Percentiles rank a stretch among this genome's conserved stretches.
Evolutionary conservation across 2,329 filamentous ascomycete genomes (phyloP).

Genomic region (Westerdykella aurantiaca): DNA sequence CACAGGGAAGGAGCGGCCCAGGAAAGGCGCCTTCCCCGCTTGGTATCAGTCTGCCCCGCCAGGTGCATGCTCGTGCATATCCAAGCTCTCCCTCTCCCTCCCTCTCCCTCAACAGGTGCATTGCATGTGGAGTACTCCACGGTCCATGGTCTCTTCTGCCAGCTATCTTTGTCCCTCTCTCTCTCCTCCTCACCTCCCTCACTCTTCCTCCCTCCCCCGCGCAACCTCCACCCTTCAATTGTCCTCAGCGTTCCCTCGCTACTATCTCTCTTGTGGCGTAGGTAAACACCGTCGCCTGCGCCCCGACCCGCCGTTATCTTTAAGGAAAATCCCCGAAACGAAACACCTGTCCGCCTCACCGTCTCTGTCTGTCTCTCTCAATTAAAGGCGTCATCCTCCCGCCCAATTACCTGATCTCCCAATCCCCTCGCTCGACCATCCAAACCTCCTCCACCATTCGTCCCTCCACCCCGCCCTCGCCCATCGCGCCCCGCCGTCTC

Average conservation of each 20-base stretch:
- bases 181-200: background rate
- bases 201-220: background rate
- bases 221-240: background rate
- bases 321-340: background rate
- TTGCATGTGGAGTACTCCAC: background rate
- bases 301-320: background rate
- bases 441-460: constrained; percentile 7
- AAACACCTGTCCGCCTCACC: constrained; percentile 3
- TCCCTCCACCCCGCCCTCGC: constrained; percentile 24
- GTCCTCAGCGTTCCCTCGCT: background rate
- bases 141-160: background rate
- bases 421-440: background rate
- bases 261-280: background rate
- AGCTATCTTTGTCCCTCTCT: background rate
- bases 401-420: background rate
- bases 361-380: constrained; percentile 19
- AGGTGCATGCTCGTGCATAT: constrained; percentile 11
- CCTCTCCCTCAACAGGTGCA: background rate
- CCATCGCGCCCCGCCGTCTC: constrained; percentile 12
- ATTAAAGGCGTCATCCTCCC: constrained; percentile 15
- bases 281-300: too few relatives aligned
- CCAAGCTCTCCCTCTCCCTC: constrained; percentile 3
- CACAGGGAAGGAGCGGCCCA: too few relatives aligned
- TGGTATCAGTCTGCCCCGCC: constrained; percentile 8
- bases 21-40: constrained; percentile 19